These are phyloP conservation scores for Calonectria hawksworthii DNA, from an alignment of 2,329 filamentous ascomycete genomes.

Conservation along the genomic window DNA sequence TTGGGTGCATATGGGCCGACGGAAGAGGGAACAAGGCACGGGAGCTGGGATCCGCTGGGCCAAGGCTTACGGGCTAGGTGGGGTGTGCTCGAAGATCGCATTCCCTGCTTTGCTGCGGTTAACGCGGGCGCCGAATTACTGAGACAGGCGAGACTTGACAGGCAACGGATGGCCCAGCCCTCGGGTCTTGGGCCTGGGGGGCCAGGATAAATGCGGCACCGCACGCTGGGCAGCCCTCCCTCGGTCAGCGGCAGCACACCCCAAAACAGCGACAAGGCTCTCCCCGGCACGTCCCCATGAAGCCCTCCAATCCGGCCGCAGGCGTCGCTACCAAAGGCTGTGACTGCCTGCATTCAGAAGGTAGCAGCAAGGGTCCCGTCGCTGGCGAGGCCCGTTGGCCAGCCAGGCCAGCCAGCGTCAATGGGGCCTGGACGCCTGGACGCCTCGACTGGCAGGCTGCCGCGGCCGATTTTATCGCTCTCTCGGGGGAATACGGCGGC, in stretches of 20 bases:
- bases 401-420: neutral
- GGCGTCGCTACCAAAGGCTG: constrained; percentile 23
- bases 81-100: neutral
- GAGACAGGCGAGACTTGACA: neutral
- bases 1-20: neutral
- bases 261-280: constrained; percentile 9
- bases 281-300: constrained; percentile 19
- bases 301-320: constrained; percentile 20
- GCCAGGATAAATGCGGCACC: constrained; percentile 25
- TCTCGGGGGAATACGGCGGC: constrained; percentile 9
- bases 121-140: constrained; percentile 9
- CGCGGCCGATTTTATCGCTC: neutral
- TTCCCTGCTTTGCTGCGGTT: constrained; percentile 14
- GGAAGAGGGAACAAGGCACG: constrained; percentile 16
- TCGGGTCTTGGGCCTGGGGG: neutral
- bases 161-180: neutral
- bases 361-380: constrained; percentile 32
- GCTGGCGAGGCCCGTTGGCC: constrained; percentile 8
- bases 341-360: constrained; percentile 37
- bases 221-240: neutral
- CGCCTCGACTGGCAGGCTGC: neutral
- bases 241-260: constrained; percentile 18
- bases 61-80: neutral
- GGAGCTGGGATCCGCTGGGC: constrained; percentile 2
- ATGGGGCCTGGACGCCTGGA: neutral